A percentile compares a stretch with the other conserved stretches of the same genome.
Conservation (phyloP, 192 early-diverging fungal species). For the Backusella macrospora region DNA sequence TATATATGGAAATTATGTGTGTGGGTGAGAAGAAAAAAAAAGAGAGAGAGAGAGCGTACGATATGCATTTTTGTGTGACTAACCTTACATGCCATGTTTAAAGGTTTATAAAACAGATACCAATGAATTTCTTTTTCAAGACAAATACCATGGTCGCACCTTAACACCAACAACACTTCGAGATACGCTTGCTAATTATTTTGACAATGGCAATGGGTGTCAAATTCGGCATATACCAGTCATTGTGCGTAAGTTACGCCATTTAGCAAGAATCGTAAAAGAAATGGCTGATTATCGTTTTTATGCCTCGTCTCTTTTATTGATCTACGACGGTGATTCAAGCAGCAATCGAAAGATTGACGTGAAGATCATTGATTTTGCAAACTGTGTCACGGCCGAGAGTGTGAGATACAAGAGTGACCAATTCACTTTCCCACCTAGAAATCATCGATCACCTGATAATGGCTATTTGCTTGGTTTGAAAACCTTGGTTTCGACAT, state of each 20-base stretch:
- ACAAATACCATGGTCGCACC: conserved; percentile 96
- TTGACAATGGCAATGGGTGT: conserved; percentile 86
- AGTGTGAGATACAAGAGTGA: conserved; percentile 28
- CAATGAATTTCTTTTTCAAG: conserved; percentile 77
- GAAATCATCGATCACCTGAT: conserved; percentile 59
- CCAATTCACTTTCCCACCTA: conserved; percentile 47
- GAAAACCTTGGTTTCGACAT: conserved; percentile 65
- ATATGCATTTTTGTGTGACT: background rate
- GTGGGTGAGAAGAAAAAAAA: background rate
- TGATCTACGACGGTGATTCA: conserved; percentile 88
- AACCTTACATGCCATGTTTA: background rate
- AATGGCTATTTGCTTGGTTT: conserved; percentile 81
- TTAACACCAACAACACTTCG: conserved; percentile 82
- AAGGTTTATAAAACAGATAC: conserved; percentile 33
- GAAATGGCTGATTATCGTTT: conserved; percentile 87
- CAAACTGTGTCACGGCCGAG: conserved; percentile 76
- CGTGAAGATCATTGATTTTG: conserved; percentile 96
- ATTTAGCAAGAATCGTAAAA: conserved; percentile 76
- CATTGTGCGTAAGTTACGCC: conserved; percentile 76
- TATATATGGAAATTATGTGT: background rate
- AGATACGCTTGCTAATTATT: conserved; percentile 75
- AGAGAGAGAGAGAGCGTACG: background rate
- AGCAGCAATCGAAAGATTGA: conserved; percentile 59
- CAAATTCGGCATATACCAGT: conserved; percentile 81
- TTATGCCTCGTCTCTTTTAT: conserved; percentile 86